Base-by-base conservation (phyloP, 768 basidiomycete species). In the Porphyrellus cyaneotinctus region DNA sequence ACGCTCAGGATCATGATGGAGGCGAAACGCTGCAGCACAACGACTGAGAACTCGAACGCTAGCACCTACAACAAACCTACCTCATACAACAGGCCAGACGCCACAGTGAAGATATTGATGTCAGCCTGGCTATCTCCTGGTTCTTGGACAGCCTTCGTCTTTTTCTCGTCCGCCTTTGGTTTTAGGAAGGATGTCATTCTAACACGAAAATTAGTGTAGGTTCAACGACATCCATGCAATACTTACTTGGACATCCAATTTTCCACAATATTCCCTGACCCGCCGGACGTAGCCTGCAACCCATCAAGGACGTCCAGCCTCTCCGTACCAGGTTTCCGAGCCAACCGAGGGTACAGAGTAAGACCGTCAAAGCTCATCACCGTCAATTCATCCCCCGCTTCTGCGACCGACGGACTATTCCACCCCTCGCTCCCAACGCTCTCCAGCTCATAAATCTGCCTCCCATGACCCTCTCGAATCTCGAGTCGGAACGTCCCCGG, bases 1-100 rank as follows among this genome's bases (percentile, higher is more conserved):
- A 99, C 97, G 60, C 93, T 95, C 32, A 97, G 77, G 51, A 97
- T 91, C 97, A 98, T 99, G 73, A 99, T 97, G 10, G 91, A 92
- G 0, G 86, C 94, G 71, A 99, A 98, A 15, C 97, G 86, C 93
- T 98, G 50, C 58, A 38, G 20, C 9, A 36, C 37, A 35, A 42
- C 20, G 13, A 9, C 31, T 61, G 1, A 64, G 53, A 41, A 24
- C 15, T 26, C 38, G 20, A 2, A 31, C 17, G 8, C 3, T 1
- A 4, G 17, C 37, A 4, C 24, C 7, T 4, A 26, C 22, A 28
- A 14, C 1, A 18, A 2, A n/a, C 76, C 26, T 50, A 94, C 95
- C 83, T 98, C 97, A 57, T 98, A 99, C 2, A 99, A 76, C 47
- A 95, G 71, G 0, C 97, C 97, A 1, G 97, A 98, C 8, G 97